These are phyloP conservation scores for Coemansia sp. DNA, from an alignment of 192 early-diverging fungal genomes.

Conservation along the genomic window DNA sequence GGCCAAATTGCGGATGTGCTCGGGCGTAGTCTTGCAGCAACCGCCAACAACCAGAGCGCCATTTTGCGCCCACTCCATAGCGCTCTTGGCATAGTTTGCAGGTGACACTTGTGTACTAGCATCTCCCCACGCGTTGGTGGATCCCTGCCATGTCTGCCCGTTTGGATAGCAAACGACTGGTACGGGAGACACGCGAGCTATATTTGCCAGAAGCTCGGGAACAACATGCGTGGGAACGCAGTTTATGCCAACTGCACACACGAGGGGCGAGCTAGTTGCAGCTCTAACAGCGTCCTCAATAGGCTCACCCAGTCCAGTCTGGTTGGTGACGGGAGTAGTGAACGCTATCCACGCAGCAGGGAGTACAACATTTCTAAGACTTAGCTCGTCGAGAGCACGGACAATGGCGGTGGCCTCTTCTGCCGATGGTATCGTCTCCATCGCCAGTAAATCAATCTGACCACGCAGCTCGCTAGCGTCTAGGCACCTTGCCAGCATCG, in stretches of 20 bases:
- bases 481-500: conserved; percentile 30
- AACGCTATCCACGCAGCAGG: conserved; percentile 65
- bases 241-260: conserved; percentile 65
- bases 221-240: conserved; percentile 46
- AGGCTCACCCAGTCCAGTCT: conserved; percentile 55
- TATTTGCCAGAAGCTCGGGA: background rate
- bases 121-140: conserved; percentile 27
- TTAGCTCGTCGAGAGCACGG: conserved; percentile 23
- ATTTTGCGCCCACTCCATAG: conserved; percentile 23
- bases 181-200: conserved; percentile 14
- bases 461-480: conserved; percentile 8
- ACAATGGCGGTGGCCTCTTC: conserved; percentile 58
- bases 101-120: conserved; percentile 7
- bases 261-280: conserved; percentile 14
- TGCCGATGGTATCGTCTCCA: conserved; percentile 70
- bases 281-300: conserved; percentile 42
- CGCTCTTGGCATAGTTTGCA: conserved; percentile 40
- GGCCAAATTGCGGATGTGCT: conserved; percentile 43
- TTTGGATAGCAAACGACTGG: conserved; percentile 59
- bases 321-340: conserved; percentile 34
- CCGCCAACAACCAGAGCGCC: conserved; percentile 59
- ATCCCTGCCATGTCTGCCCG: conserved; percentile 53
- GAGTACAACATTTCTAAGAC: conserved; percentile 5
- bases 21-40: conserved; percentile 60
- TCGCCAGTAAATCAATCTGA: conserved; percentile 60